Base-by-base conservation (phyloP, 2,329 filamentous ascomycete genomes). In the Fusarium sp. region DNA sequence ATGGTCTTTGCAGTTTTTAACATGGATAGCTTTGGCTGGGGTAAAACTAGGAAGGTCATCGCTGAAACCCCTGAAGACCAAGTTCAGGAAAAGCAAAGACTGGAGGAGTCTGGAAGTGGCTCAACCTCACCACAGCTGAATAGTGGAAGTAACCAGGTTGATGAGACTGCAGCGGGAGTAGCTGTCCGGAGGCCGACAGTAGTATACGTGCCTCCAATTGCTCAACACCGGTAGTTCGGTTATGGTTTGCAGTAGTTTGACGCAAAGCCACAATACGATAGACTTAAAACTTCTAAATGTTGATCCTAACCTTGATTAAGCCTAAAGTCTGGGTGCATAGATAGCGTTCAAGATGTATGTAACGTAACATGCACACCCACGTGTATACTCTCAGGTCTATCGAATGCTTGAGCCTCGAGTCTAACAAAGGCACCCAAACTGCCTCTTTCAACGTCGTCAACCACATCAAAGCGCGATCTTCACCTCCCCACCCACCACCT, bases 21-120 rank as follows among this genome's bases (percentile, higher is more conserved):
- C 49, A 76, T 77, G 74, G 76, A 76, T 53, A 76, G 70, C 50
- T 77, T 77, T 56, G 75, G 75, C 7, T 77, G 76, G 76, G 75
- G 76, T 9, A 77, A 77, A 70, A 77, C 76, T 7, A 69, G 75
- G 5, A 63, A 75, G 36, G 68, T 76, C 10, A 47, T 76, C 14
- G 25, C 53, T 27, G 68, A 74, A 33, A 53, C 44, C 9, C n/a
- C 56, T 8, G 46, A 57, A 13, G 65, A 65, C 22, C 55, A 44
- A 13, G 25, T 63, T 10, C 47, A 54, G 12, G 71, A 72, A 52
- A 66, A 66, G 33, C 29, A 63, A 22, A 39, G 4, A 4, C 22
- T 47, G 8, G 44, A 46, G 31, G 46, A 31, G n/a, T 36, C 38
- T 5, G 27, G 50, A 6, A 53, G 25, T 42, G 45, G 41, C 7